Evolutionary conservation across 192 early-diverging fungal species (phyloP).

Genomic region (Coemansia sp.): DNA sequence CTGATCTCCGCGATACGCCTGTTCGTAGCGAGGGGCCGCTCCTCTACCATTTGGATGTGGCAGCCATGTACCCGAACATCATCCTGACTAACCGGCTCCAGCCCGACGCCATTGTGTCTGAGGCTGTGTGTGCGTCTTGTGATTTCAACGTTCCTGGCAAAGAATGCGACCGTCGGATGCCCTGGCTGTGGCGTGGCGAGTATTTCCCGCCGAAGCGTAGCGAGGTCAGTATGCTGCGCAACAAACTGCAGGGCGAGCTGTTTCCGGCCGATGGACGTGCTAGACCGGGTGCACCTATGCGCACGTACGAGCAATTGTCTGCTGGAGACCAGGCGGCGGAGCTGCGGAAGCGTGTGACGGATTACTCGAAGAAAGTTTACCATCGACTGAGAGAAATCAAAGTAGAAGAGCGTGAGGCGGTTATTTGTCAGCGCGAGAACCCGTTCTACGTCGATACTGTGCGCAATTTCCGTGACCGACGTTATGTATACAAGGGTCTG

Average conservation of each 20-base stretch:
- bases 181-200: conserved; percentile 98
- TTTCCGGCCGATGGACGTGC: conserved; percentile 65
- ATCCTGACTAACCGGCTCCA: conserved; percentile 98
- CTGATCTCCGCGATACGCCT: conserved; percentile 79
- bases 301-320: conserved; percentile 71
- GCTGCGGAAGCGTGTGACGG: conserved; percentile 78
- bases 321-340: conserved; percentile 68
- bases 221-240: conserved; percentile 91
- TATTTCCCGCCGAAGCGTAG: conserved; percentile 86
- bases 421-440: conserved; percentile 97
- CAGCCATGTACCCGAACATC: conserved; percentile 99
- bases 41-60: conserved; percentile 99
- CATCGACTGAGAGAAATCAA: conserved; percentile 79
- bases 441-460: conserved; percentile 99
- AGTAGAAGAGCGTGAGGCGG: conserved; percentile 80
- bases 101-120: conserved; percentile 93
- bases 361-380: conserved; percentile 90
- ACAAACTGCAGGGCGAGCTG: conserved; percentile 79
- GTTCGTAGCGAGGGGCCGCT: conserved; percentile 77
- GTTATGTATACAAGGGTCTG: conserved; percentile 96
- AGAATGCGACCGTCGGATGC: conserved; percentile 89
- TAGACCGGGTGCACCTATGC: conserved; percentile 53
- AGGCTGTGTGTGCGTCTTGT: conserved; percentile 86
- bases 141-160: conserved; percentile 91
- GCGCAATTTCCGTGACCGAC: conserved; percentile 91